Percentiles rank a stretch among this genome's conserved stretches.
phyloP scores from a whole-genome alignment of 2,329 filamentous ascomycete genomes.

The Sporothrix sp. region DNA sequence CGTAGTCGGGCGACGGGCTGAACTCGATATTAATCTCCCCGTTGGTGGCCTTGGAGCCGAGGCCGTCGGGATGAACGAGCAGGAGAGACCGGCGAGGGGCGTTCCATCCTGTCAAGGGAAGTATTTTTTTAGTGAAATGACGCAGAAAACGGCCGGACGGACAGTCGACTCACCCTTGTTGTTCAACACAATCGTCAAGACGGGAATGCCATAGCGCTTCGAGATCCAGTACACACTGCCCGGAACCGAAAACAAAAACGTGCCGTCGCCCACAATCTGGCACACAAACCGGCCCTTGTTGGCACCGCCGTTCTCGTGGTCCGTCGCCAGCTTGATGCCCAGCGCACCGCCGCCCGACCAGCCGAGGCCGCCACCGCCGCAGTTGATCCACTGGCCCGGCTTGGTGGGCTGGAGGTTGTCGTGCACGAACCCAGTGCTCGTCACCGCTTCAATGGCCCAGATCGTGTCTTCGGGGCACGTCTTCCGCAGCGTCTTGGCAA shows the following conservation, averaged over 20 bases:
- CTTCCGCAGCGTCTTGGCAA: conserved; percentile 28
- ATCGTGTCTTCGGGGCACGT: conserved; percentile 46
- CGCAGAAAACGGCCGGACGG: too few relatives aligned
- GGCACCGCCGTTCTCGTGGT: conserved; percentile 29
- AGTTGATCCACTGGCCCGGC: conserved; percentile 43
- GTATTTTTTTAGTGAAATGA: neutral
- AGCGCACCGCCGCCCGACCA: conserved; percentile 44
- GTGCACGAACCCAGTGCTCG: conserved; percentile 54
- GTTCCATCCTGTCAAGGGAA: conserved; percentile 40
- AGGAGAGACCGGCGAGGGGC: conserved; percentile 47
- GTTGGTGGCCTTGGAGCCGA: conserved; percentile 45
- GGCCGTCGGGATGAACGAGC: conserved; percentile 48
- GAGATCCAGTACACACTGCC: conserved; percentile 41
- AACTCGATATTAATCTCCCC: conserved; percentile 55
- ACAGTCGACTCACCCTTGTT: conserved; percentile 39
- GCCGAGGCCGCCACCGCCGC: conserved; percentile 42
- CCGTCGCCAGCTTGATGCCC: conserved; percentile 39
- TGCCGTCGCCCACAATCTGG: conserved; percentile 41
- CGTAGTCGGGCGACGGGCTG: conserved; percentile 46
- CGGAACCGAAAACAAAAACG: conserved; percentile 39
- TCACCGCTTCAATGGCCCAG: conserved; percentile 66
- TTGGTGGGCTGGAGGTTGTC: conserved; percentile 56
- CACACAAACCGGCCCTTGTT: conserved; percentile 37
- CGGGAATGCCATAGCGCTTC: conserved; percentile 36
- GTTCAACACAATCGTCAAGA: conserved; percentile 40